These are phyloP conservation scores for Eimeria tenella DNA, from an alignment of 169 alveolate species.

Conservation along the genomic window DNA sequence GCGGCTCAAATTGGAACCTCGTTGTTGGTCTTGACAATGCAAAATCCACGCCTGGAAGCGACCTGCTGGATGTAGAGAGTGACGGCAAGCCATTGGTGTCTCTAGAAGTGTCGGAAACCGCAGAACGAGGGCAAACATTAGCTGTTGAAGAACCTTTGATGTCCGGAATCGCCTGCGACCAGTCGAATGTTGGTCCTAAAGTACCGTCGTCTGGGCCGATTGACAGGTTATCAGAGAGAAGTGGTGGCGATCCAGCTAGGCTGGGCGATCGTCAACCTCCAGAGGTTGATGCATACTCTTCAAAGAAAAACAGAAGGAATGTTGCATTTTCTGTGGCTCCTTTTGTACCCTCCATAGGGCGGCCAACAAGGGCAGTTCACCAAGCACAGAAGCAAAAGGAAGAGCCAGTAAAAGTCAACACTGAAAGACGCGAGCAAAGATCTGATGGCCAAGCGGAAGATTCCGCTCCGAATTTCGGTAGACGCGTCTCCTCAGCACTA, in stretches of 20 bases:
- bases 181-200: not conserved
- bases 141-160: not conserved
- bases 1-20: not conserved
- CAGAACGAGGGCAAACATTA: not conserved
- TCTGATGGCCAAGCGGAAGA: not conserved
- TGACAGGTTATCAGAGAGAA: not conserved
- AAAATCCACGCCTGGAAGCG: too few relatives aligned
- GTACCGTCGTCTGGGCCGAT: not conserved
- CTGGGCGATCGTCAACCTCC: not conserved
- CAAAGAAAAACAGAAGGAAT: not conserved
- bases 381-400: not conserved
- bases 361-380: constrained; percentile 37
- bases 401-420: not conserved
- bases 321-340: constrained; percentile 26
- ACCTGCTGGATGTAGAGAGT: too few relatives aligned
- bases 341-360: constrained; percentile 1
- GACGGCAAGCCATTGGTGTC: too few relatives aligned
- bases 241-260: not conserved
- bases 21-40: too few relatives aligned
- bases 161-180: not conserved
- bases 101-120: not conserved
- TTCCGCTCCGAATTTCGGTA: constrained; percentile 7
- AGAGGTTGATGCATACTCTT: not conserved
- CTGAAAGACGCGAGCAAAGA: not conserved
- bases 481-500: constrained; percentile 14